Conservation (phyloP, 2,329 filamentous ascomycete species). For the Davidsoniella neocaledoniae region DNA sequence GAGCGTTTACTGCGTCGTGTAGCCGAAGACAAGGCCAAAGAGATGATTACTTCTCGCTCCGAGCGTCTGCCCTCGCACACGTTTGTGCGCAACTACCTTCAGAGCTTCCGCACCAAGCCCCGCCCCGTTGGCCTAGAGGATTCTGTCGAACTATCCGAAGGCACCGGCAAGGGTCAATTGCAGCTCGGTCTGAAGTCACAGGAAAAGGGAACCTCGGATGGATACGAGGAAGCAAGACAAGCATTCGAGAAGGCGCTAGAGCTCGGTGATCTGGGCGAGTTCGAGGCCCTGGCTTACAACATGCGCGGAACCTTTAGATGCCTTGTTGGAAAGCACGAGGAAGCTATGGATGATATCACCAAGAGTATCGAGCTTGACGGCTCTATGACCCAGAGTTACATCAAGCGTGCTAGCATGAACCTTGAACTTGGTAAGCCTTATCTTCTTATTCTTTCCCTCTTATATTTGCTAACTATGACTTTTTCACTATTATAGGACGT, state of each 20-base stretch:
- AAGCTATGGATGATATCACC: conserved; percentile 70
- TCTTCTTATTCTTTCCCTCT: background rate
- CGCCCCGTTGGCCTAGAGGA: conserved; percentile 72
- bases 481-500: conserved; percentile 29
- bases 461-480: conserved; percentile 2
- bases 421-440: conserved; percentile 51
- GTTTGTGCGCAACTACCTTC: conserved; percentile 95
- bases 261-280: conserved; percentile 59
- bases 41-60: conserved; percentile 68
- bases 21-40: conserved; percentile 82
- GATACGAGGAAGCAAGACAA: conserved; percentile 73
- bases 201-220: conserved; percentile 72
- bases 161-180: conserved; percentile 70
- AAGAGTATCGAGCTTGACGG: conserved; percentile 87
- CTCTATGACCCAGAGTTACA: conserved; percentile 83
- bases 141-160: conserved; percentile 56
- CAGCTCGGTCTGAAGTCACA: conserved; percentile 69
- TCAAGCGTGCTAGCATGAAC: conserved; percentile 97
- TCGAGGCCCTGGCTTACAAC: conserved; percentile 88
- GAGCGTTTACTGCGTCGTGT: conserved; percentile 94
- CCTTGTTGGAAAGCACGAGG: conserved; percentile 70
- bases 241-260: conserved; percentile 83
- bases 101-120: conserved; percentile 81
- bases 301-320: conserved; percentile 93
- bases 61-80: conserved; percentile 88